These are phyloP conservation scores for Mariannaea sp. DNA, from an alignment of 2,329 filamentous ascomycete species.

Conservation along the genomic window DNA sequence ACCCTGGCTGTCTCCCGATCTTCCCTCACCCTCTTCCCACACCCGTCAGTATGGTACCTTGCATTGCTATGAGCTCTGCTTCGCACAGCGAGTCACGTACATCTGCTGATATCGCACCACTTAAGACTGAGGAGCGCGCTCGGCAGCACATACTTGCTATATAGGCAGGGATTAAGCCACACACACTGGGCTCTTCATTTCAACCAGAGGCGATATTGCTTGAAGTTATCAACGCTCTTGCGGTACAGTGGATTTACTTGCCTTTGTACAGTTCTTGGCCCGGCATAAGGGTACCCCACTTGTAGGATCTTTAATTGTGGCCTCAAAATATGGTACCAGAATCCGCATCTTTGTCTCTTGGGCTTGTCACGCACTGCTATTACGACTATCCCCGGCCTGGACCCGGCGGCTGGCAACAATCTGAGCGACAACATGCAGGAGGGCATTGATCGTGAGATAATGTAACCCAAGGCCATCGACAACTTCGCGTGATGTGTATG, in stretches of 20 bases:
- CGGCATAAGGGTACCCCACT: not conserved
- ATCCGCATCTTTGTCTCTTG: not conserved
- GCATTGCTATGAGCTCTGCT: not conserved
- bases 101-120: constrained; percentile 11
- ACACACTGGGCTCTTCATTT: not conserved
- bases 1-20: constrained; percentile 14
- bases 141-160: constrained; percentile 1
- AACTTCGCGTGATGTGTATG: constrained; percentile 11
- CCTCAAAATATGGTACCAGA: not conserved
- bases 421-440: constrained; percentile 15
- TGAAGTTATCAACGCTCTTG: not conserved
- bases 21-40: constrained; percentile 4
- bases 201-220: not conserved
- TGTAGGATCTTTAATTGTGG: not conserved
- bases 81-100: not conserved
- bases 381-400: constrained; percentile 8
- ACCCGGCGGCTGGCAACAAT: constrained; percentile 13
- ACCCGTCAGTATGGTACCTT: constrained; percentile 1
- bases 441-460: constrained; percentile 14
- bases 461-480: constrained; percentile 13
- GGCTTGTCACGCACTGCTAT: not conserved
- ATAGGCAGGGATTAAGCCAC: constrained; percentile 5
- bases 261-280: too few relatives aligned
- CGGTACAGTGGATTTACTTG: constrained; percentile 1
- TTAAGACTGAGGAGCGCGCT: constrained; percentile 5